Conservation (phyloP, 805 yeast species). For the Yamadazyma kitorensis region DNA sequence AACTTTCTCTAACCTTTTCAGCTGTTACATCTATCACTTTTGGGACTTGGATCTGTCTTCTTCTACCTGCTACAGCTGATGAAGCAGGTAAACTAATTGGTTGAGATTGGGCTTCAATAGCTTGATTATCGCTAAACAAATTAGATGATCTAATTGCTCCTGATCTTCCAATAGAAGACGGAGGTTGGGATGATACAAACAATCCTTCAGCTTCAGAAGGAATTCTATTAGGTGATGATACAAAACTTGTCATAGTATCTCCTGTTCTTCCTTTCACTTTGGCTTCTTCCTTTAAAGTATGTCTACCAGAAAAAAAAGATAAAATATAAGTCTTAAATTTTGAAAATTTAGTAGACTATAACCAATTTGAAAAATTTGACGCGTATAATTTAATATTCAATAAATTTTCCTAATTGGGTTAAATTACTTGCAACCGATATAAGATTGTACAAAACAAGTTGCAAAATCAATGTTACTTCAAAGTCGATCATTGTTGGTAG, state of each 20-base stretch:
- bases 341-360: no score
- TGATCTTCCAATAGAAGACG: slow-evolving; percentile 39
- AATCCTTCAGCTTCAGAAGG: slow-evolving; percentile 44
- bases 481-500: no score
- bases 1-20: slow-evolving; percentile 88
- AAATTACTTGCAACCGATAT: slow-evolving; percentile 12
- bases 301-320: no score
- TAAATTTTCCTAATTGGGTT: slow-evolving; percentile 18
- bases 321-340: no score
- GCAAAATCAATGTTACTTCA: no score
- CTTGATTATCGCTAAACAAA: slow-evolving; percentile 25
- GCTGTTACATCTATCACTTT: slow-evolving; percentile 90
- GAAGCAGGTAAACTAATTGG: slow-evolving; percentile 9
- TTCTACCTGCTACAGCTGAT: slow-evolving; percentile 37
- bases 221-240: slow-evolving; percentile 40
- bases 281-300: no score
- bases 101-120: slow-evolving; percentile 5
- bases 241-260: slow-evolving; percentile 44
- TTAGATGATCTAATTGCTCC: slow-evolving; percentile 29
- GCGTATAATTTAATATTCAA: no score
- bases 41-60: slow-evolving; percentile 67
- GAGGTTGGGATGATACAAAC: slow-evolving; percentile 40
- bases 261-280: no score
- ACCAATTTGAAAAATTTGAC: slow-evolving; percentile 7
- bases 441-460: no score